Base-by-base conservation (phyloP, 1,284 basidiomycete species). In the Cystobasidium sp. region DNA sequence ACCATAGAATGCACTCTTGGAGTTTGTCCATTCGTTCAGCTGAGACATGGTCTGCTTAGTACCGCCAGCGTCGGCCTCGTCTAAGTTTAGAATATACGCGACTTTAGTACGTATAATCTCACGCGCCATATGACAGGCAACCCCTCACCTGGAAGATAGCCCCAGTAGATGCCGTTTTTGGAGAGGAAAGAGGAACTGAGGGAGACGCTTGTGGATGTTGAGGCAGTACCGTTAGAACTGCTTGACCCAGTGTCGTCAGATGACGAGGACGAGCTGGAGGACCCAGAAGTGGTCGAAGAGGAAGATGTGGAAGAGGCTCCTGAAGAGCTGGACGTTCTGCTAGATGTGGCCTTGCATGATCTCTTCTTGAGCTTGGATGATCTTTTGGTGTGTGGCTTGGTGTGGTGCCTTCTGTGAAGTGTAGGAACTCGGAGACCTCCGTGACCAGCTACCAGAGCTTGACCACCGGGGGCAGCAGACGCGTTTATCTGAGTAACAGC, bases 21-120 rank as follows among this genome's bases (percentile, higher is more conserved):
- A 39, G 9, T 75, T 76, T 2, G 75, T 75, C 51, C 80, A 79
- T 18, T 81, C 70, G 37, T 81, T 78, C 67, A 82, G 78, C 44
- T 79, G 74, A 4, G 77, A 75, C 75, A 82, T 82, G 47, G 78
- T 78, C 53, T 79, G 74, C 16, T 78, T 61, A 5, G 67, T 71
- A 52, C 80, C 80, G 22, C 80, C 80, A 5, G 77, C 79, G n/a
- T 78, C 78, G 55, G 78, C 79, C 75, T 80, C 78, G 51, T 80
- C 79, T 44, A 20, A 22, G 39, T 51, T 24, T 24, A 18, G 16
- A 18, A 9, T 24, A 52, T 7, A 52, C 20, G 6, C 24, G 44
- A 49, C 20, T 49, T 14, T 1, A 56, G 14, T 14, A 56, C 1
- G 55, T 56, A 14, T 56, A 20, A 14, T 22, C 3, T 14, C 1